Percentiles rank a stretch among this genome's conserved stretches.
Evolutionary conservation across 805 yeast genomes (phyloP).

Genomic region (Clavispora phyllophila): DNA sequence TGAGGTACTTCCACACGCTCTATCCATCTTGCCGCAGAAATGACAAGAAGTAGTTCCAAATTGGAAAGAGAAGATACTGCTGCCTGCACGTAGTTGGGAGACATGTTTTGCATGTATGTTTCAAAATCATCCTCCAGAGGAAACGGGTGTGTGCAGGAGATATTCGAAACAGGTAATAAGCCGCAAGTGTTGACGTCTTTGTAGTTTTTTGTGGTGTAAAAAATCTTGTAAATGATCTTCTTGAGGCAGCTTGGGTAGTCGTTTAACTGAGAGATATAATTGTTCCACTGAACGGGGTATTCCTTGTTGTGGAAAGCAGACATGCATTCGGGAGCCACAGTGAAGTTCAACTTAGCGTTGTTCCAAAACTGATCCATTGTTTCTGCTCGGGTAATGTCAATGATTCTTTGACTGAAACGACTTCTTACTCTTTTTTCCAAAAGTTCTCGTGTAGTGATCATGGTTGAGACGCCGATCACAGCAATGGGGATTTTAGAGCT

Average conservation of each 20-base stretch:
- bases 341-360: constrained; percentile 40
- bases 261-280: constrained; percentile 21
- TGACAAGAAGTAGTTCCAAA: constrained; percentile 63
- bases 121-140: constrained; percentile 24
- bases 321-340: constrained; percentile 16
- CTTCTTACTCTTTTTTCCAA: constrained; percentile 89
- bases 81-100: constrained; percentile 22
- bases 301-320: constrained; percentile 10
- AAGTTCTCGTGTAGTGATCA: constrained; percentile 69
- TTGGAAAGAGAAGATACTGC: constrained; percentile 47
- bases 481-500: constrained; percentile 65
- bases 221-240: constrained; percentile 32
- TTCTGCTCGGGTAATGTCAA: constrained; percentile 51
- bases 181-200: constrained; percentile 43
- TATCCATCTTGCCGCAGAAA: constrained; percentile 71
- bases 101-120: constrained; percentile 17
- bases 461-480: constrained; percentile 74
- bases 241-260: constrained; percentile 8
- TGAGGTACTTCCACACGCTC: constrained; percentile 51
- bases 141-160: constrained; percentile 21
- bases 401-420: constrained; percentile 76
- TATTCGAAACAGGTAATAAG: constrained; percentile 36
- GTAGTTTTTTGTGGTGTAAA: constrained; percentile 54
- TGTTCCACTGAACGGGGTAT: constrained; percentile 43
- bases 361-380: constrained; percentile 47